These are phyloP conservation scores for Tricholoma hemisulphureum DNA, from an alignment of 768 basidiomycete species.

Conservation along the genomic window DNA sequence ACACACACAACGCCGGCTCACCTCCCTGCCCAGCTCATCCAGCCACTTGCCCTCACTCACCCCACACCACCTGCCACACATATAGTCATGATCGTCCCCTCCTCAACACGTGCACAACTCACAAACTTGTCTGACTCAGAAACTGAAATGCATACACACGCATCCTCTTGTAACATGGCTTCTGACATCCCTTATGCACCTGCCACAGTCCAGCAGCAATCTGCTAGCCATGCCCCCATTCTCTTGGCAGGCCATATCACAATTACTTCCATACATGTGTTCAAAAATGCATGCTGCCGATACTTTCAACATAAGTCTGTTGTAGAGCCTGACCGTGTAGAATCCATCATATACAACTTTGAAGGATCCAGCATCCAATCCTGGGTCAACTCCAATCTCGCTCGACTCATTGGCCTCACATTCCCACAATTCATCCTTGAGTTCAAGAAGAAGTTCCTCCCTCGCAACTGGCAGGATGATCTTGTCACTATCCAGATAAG, in stretches of 20 bases:
- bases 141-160: no score
- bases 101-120: no score
- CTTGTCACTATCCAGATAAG: background rate
- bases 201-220: no score
- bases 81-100: no score
- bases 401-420: background rate
- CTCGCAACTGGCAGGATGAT: background rate
- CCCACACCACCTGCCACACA: no score
- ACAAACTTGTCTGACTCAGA: no score
- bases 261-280: background rate
- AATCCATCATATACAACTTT: background rate
- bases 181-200: no score
- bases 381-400: background rate
- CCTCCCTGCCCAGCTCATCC: background rate
- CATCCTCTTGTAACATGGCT: no score
- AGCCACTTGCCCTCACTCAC: no score
- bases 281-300: background rate
- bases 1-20: background rate
- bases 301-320: background rate
- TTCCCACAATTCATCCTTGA: background rate
- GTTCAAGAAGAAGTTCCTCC: background rate
- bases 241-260: no score
- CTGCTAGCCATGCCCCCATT: no score
- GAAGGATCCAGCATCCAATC: no score
- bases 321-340: background rate